Conservation (phyloP, 2,329 filamentous ascomycete genomes). For the Arthrinium puccinioides region DNA sequence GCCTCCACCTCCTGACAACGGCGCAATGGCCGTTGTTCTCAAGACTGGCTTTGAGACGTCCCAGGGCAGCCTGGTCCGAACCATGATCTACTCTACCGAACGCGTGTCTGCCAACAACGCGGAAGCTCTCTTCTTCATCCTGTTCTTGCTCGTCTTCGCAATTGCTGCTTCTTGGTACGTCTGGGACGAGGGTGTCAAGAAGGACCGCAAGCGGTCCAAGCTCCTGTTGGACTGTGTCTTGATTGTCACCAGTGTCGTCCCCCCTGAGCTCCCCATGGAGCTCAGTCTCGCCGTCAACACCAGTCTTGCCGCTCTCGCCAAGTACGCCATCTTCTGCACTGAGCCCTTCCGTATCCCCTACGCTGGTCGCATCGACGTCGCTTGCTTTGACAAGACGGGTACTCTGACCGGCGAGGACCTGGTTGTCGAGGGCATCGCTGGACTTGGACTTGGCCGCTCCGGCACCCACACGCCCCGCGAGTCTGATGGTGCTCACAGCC, state of each 20-base stretch:
- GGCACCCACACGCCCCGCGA: conserved; percentile 60
- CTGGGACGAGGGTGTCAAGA: conserved; percentile 91
- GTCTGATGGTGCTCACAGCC: conserved; percentile 74
- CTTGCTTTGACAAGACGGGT: conserved; percentile 98
- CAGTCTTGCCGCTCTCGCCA: conserved; percentile 86
- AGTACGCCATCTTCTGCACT: conserved; percentile 96
- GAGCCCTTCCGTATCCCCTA: conserved; percentile 98
- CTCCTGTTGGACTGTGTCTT: conserved; percentile 93
- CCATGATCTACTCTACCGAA: conserved; percentile 99
- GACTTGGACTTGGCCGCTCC: conserved; percentile 65
- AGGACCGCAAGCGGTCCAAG: conserved; percentile 95
- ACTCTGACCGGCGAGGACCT: conserved; percentile 94
- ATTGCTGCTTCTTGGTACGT: conserved; percentile 98
- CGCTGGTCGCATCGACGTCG: conserved; percentile 88
- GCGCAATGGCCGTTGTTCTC: conserved; percentile 86
- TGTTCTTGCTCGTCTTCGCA: conserved; percentile 93
- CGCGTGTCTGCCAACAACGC: conserved; percentile 97
- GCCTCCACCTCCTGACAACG: conserved; percentile 80
- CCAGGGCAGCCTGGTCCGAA: conserved; percentile 92
- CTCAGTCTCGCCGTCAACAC: conserved; percentile 96
- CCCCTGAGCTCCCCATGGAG: conserved; percentile 98
- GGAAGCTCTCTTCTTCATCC: conserved; percentile 93
- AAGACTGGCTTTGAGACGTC: conserved; percentile 99
- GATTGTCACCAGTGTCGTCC: conserved; percentile 95
- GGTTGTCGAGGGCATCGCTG: conserved; percentile 94